phyloP scores from a whole-genome alignment of 2,329 filamentous ascomycete species.

The Fusarium citri region DNA sequence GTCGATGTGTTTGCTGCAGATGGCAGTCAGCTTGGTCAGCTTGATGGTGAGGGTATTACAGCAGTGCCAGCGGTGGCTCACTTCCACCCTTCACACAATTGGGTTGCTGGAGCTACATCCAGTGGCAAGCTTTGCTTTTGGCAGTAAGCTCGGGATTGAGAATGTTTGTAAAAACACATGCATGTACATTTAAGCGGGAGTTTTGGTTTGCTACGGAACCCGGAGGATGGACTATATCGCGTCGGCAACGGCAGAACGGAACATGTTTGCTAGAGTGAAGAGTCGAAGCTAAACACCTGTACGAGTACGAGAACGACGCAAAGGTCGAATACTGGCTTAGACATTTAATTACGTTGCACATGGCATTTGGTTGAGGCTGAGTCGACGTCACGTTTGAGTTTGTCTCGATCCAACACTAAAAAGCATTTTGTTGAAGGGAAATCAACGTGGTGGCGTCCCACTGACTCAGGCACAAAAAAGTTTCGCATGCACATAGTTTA shows the following conservation, averaged over 20 bases:
- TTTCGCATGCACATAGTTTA: slow-evolving; percentile 13
- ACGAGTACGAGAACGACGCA: slow-evolving; percentile 12
- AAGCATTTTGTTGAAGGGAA: background rate
- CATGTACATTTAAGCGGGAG: slow-evolving; percentile 34
- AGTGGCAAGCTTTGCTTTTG: slow-evolving; percentile 94
- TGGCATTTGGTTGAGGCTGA: slow-evolving; percentile 18
- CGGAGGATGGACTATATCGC: slow-evolving; percentile 3
- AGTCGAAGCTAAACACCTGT: background rate
- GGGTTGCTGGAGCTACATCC: slow-evolving; percentile 91
- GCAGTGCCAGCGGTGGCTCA: slow-evolving; percentile 93
- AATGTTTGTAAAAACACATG: background rate
- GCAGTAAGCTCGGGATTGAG: slow-evolving; percentile 66
- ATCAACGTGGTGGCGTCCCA: slow-evolving; percentile 1
- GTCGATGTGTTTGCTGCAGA: slow-evolving; percentile 88
- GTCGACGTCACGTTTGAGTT: slow-evolving; percentile 22
- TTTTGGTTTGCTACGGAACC: slow-evolving; percentile 29
- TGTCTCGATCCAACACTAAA: slow-evolving; percentile 1
- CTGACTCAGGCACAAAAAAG: slow-evolving; percentile 9
- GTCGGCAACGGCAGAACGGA: background rate
- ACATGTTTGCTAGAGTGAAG: slow-evolving; percentile 5
- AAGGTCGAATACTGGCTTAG: background rate
- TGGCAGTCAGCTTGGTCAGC: slow-evolving; percentile 88
- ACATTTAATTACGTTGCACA: slow-evolving; percentile 10
- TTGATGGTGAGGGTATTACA: slow-evolving; percentile 89
- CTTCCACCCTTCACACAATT: slow-evolving; percentile 88